Evolutionary conservation across 108 stramenopile species (phyloP), one percentile per base, ranked within the genome.

Genomic region (Skeletonema costatum): DNA sequence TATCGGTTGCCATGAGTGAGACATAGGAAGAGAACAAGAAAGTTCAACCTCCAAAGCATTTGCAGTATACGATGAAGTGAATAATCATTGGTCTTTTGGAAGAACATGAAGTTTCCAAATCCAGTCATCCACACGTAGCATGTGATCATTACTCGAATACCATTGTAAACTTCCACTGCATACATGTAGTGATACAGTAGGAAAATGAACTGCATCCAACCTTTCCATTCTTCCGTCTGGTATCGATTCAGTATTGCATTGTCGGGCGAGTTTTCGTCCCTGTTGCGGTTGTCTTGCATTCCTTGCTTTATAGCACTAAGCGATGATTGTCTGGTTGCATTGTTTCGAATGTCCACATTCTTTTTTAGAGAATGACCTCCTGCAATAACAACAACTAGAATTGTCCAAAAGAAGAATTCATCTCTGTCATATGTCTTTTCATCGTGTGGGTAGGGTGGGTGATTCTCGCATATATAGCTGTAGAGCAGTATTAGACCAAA

Each of bases 41-140:
- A 99, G 80, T 99, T 99, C 60, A 99, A 83, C 42, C 99, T 80
- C 97, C 97, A 99, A 7, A 99, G 78, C 97, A 98, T 99, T 80
- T 98, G 98, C 1, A 98, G 66, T 17, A 99, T 80, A 29, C 99
- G 94, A 32, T 97, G 90, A 3, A 88, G 42, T 2, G 94, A 89
- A 71, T 92, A 99, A 86, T 99, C 98, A 14, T 77, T 88, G 73
- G 90, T 97, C 50, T 95, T 85, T 74, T 97, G 97, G 74, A 96
- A 97, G 87, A 97, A 99, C 71, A 88, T 91, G 79, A 97, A 97
- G 80, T 99, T 98, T 33, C 97, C 98, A 84, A 98, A 98, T 17
- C 99, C 98, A 10, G 99, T 98, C 97, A 99, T 96, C 97, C 97
- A 99, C 17, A 98, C 97, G 85, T 98, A 99, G 77, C 93, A 97